phyloP scores from a whole-genome alignment of 495 filamentous ascomycete species.

The Talaromyces wortmannii region DNA sequence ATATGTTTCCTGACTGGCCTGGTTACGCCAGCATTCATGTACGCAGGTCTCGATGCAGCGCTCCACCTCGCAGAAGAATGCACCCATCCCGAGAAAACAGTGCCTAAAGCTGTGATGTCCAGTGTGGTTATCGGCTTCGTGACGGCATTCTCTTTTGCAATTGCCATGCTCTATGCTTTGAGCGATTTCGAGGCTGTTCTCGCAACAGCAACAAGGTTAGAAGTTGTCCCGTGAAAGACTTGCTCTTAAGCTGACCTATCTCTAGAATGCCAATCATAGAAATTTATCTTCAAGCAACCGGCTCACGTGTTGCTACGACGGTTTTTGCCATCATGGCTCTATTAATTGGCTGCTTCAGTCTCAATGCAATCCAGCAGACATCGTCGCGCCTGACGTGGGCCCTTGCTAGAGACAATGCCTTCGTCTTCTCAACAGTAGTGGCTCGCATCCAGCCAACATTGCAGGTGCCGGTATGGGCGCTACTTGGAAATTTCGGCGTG shows the following conservation, averaged over 20 bases:
- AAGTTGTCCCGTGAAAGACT: background rate
- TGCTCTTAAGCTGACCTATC: slow-evolving; percentile 5
- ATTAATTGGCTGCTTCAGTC: slow-evolving; percentile 19
- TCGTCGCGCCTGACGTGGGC: slow-evolving; percentile 36
- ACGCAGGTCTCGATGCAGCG: slow-evolving; percentile 24
- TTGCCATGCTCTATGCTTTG: slow-evolving; percentile 22
- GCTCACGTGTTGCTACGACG: slow-evolving; percentile 19
- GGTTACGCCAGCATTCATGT: slow-evolving; percentile 24
- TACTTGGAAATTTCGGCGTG: slow-evolving; percentile 11
- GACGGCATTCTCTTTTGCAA: slow-evolving; percentile 21
- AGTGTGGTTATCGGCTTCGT: slow-evolving; percentile 24
- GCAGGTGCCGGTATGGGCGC: slow-evolving; percentile 15
- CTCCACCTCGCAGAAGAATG: slow-evolving; percentile 29
- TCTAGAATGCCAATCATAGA: slow-evolving; percentile 19
- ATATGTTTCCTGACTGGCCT: slow-evolving; percentile 27
- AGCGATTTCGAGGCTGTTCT: slow-evolving; percentile 13
- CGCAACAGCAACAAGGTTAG: slow-evolving; percentile 18
- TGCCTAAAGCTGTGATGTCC: slow-evolving; percentile 20
- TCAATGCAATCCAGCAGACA: slow-evolving; percentile 28
- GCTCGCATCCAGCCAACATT: slow-evolving; percentile 9
- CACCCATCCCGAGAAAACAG: slow-evolving; percentile 17
- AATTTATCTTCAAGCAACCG: slow-evolving; percentile 25
- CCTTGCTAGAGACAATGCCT: slow-evolving; percentile 32
- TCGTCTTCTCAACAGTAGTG: slow-evolving; percentile 17
- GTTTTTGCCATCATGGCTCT: slow-evolving; percentile 21